Percentiles rank a stretch among this genome's conserved stretches.
These are phyloP conservation scores for Paraleonurus japonicus DNA, from an alignment of 257 asterid species.

Conservation along the genomic window DNA sequence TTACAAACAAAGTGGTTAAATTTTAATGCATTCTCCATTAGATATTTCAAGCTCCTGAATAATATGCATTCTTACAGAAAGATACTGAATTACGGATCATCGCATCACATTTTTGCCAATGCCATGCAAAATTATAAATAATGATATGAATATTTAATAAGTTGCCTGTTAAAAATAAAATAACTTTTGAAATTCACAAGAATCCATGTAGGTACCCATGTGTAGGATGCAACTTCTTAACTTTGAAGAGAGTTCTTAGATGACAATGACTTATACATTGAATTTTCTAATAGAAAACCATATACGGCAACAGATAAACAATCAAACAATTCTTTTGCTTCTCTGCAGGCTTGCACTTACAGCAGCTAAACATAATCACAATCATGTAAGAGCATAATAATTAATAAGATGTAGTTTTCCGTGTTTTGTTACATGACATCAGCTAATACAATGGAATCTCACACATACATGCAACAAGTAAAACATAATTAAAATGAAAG, in stretches of 20 bases:
- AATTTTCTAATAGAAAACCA: not conserved
- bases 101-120: not conserved
- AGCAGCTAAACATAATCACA: constrained; percentile 5
- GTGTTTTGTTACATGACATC: not conserved
- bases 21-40: not conserved
- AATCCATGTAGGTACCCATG: not conserved
- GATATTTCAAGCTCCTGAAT: not conserved
- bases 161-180: not conserved
- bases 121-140: not conserved
- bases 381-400: not conserved
- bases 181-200: not conserved
- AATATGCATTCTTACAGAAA: not conserved
- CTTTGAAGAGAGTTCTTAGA: not conserved
- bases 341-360: not conserved
- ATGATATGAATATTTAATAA: not conserved
- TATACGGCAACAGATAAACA: not conserved
- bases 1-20: not conserved
- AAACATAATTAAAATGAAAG: not conserved
- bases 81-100: too few species aligned
- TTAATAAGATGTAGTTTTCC: not conserved
- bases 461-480: not conserved
- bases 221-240: not conserved
- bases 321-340: not conserved
- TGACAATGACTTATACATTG: not conserved
- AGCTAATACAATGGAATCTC: not conserved